Percentiles rank a stretch among this genome's conserved stretches.
Evolutionary conservation across 2,329 filamentous ascomycete genomes (phyloP).

Genomic region (Blastomyces silverae): DNA sequence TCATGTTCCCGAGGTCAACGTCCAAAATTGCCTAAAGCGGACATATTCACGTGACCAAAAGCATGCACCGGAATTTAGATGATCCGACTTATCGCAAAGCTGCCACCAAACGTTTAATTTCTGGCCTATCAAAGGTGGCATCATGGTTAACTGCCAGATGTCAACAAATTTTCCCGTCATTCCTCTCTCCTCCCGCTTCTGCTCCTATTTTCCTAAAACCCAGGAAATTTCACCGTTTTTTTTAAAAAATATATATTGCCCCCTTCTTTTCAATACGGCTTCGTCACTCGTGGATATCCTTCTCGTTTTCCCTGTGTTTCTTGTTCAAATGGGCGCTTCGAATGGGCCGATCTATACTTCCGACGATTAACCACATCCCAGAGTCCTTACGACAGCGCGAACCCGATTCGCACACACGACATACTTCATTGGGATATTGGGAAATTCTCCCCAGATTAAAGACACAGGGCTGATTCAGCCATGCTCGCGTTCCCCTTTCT

Average conservation of each 20-base stretch:
- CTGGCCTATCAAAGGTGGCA: neutral
- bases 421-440: neutral
- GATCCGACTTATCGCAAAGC: neutral
- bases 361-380: neutral
- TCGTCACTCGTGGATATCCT: neutral
- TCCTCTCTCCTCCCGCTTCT: neutral
- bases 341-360: neutral
- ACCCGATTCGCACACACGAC: neutral
- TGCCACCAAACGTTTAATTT: neutral
- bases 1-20: no score
- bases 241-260: neutral
- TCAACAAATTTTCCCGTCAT: neutral
- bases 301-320: neutral
- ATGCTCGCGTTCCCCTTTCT: slow-evolving; percentile 35
- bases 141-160: neutral
- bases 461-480: slow-evolving; percentile 6
- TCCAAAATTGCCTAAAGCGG: slow-evolving; percentile 2
- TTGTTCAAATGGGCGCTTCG: neutral
- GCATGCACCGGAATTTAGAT: neutral
- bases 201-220: neutral
- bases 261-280: neutral
- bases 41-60: neutral
- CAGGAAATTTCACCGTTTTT: no score
- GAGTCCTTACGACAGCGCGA: neutral
- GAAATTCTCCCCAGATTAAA: neutral